Evolutionary conservation across 805 yeast genomes (phyloP).

Genomic region (Suhomyces emberorum): DNA sequence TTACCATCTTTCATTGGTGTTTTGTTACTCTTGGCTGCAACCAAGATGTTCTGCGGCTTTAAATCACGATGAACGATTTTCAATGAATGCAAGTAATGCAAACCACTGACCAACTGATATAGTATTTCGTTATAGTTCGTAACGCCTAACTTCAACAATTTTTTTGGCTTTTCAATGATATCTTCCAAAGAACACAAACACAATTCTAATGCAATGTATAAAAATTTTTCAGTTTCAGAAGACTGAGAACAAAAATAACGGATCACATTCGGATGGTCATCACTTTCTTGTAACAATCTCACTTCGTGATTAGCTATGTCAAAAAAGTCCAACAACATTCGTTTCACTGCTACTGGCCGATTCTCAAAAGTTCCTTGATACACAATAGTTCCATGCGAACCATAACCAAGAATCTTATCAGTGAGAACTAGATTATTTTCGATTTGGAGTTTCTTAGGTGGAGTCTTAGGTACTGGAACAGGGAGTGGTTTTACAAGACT

Average conservation of each 20-base stretch:
- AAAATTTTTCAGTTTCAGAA: constrained; percentile 64
- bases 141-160: constrained; percentile 35
- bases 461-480: constrained; percentile 11
- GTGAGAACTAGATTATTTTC: constrained; percentile 60
- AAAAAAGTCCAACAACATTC: constrained; percentile 90
- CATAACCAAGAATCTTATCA: constrained; percentile 82
- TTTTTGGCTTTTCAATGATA: constrained; percentile 56
- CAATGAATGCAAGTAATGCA: constrained; percentile 80
- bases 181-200: constrained; percentile 90
- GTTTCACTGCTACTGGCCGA: constrained; percentile 92
- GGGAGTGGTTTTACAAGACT: constrained; percentile 25
- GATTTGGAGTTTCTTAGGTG: constrained; percentile 34
- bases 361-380: constrained; percentile 86
- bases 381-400: constrained; percentile 96
- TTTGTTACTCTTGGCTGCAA: constrained; percentile 54
- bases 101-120: constrained; percentile 77
- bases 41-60: constrained; percentile 90
- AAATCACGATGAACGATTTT: constrained; percentile 93
- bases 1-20: constrained; percentile 13
- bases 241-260: constrained; percentile 92
- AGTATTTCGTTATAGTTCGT: constrained; percentile 51
- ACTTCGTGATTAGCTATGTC: constrained; percentile 95
- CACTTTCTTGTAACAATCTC: constrained; percentile 82
- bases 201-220: constrained; percentile 89
- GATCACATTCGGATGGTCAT: constrained; percentile 93